A percentile compares a stretch with the other conserved stretches of the same genome.
These are phyloP conservation scores for Ogataea hybrid DNA, from an alignment of 1,139 yeast genomes.

Conservation along the genomic window DNA sequence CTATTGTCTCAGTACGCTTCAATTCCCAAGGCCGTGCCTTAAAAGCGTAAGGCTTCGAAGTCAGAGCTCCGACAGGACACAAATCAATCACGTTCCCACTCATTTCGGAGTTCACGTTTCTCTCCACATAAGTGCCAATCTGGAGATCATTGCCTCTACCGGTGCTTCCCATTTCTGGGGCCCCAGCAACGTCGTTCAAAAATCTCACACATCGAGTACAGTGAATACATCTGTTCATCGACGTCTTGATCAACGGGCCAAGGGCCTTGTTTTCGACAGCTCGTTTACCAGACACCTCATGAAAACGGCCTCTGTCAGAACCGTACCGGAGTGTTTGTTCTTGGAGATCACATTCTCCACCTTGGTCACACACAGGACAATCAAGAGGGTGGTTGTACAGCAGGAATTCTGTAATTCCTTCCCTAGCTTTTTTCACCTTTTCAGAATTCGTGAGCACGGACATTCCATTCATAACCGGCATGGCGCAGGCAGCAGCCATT, in stretches of 20 bases:
- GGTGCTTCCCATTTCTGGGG: constrained; percentile 84
- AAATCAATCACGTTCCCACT: constrained; percentile 86
- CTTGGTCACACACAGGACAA: constrained; percentile 93
- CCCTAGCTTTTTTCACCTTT: constrained; percentile 80
- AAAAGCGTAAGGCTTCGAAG: constrained; percentile 88
- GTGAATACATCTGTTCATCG: constrained; percentile 92
- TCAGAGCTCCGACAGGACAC: constrained; percentile 92
- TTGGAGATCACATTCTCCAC: constrained; percentile 92
- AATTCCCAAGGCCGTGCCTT: constrained; percentile 94
- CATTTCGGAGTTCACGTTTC: constrained; percentile 81
- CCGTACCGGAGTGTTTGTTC: constrained; percentile 87
- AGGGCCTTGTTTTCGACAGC: constrained; percentile 90
- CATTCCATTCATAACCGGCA: constrained; percentile 90
- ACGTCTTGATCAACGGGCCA: constrained; percentile 87
- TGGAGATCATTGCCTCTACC: constrained; percentile 94
- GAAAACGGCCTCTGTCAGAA: constrained; percentile 81
- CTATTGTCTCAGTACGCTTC: constrained; percentile 85
- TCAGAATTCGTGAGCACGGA: constrained; percentile 80
- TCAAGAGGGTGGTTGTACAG: constrained; percentile 89
- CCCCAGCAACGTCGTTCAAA: constrained; percentile 90
- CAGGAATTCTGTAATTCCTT: constrained; percentile 87
- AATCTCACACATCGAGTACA: constrained; percentile 92
- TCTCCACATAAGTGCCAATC: constrained; percentile 85
- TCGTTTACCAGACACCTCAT: constrained; percentile 80
- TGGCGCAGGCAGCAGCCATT: constrained; percentile 87